phyloP scores from a whole-genome alignment of 495 filamentous ascomycete species.

The Lepidopterella palustris region DNA sequence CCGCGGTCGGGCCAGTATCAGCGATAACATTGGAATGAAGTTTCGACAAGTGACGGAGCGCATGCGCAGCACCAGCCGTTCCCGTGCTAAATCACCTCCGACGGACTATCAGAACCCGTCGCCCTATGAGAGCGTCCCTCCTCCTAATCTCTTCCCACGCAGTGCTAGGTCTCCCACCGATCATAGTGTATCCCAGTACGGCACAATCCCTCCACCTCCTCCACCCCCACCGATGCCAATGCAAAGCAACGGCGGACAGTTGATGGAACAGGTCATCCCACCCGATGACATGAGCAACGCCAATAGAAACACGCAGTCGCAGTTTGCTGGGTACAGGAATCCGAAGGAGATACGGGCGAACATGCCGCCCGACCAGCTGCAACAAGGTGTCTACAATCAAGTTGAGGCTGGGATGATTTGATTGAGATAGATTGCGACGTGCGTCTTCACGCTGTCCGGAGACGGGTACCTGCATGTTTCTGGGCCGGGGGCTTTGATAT shows the following conservation, averaged over 20 bases:
- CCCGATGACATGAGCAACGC: constrained; percentile 10
- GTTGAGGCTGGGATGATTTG: constrained; percentile 1
- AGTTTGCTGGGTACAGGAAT: constrained; percentile 33
- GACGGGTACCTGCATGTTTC: constrained; percentile 3
- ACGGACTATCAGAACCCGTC: constrained; percentile 15
- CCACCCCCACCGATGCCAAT: constrained; percentile 1
- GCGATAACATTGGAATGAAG: constrained; percentile 36
- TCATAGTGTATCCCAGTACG: constrained; percentile 7
- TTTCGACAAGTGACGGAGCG: constrained; percentile 35
- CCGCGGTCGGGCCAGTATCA: constrained; percentile 35
- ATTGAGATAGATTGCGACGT: not conserved
- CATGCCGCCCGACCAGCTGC: constrained; percentile 37
- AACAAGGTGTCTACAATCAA: constrained; percentile 24
- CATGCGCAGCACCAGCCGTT: constrained; percentile 38
- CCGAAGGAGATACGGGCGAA: constrained; percentile 41
- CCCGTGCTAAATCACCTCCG: constrained; percentile 34
- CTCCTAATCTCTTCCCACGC: constrained; percentile 26
- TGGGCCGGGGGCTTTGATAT: not conserved
- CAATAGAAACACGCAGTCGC: constrained; percentile 5
- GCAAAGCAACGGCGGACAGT: not conserved
- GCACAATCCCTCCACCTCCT: constrained; percentile 17
- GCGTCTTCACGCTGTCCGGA: not conserved
- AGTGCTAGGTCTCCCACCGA: constrained; percentile 27
- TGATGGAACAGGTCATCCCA: constrained; percentile 24
- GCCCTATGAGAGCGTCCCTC: constrained; percentile 37